These are phyloP conservation scores for Pseudogymnoascus sp. DNA, from an alignment of 2,329 filamentous ascomycete genomes.

Conservation along the genomic window DNA sequence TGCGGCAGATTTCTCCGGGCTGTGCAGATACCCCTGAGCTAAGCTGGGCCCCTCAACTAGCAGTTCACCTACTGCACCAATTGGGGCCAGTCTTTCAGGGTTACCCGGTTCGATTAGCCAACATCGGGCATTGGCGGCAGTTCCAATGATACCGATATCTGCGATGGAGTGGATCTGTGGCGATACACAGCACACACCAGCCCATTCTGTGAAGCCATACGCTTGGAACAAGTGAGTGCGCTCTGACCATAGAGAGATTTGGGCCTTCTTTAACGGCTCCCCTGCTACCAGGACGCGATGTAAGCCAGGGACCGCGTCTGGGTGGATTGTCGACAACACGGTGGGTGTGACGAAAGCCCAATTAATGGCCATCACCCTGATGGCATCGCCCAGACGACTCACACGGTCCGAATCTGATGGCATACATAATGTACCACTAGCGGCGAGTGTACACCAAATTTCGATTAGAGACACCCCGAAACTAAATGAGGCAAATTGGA, in stretches of 20 bases:
- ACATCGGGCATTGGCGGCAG: neutral
- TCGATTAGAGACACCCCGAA: constrained; percentile 8
- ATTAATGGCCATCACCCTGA: constrained; percentile 50
- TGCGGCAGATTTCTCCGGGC: constrained; percentile 11
- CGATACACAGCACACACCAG: neutral
- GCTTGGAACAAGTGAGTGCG: constrained; percentile 32
- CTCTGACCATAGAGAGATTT: constrained; percentile 25
- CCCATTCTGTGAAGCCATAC: constrained; percentile 46
- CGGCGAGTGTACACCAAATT: constrained; percentile 8
- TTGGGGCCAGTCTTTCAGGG: neutral
- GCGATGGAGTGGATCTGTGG: neutral
- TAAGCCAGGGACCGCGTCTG: constrained; percentile 60
- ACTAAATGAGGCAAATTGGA: constrained; percentile 22
- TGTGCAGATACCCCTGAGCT: constrained; percentile 9
- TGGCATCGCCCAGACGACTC: constrained; percentile 57
- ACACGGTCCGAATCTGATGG: constrained; percentile 61
- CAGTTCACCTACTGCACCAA: constrained; percentile 3
- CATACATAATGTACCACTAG: constrained; percentile 42
- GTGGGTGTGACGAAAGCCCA: constrained; percentile 20
- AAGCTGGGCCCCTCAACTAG: constrained; percentile 4
- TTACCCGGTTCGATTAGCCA: constrained; percentile 14
- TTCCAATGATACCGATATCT: neutral
- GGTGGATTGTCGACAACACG: constrained; percentile 76
- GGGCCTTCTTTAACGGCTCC: constrained; percentile 48
- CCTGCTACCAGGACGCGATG: constrained; percentile 12